These are phyloP conservation scores for Colletotrichum noveboracense DNA, from an alignment of 2,329 filamentous ascomycete species.

Conservation along the genomic window DNA sequence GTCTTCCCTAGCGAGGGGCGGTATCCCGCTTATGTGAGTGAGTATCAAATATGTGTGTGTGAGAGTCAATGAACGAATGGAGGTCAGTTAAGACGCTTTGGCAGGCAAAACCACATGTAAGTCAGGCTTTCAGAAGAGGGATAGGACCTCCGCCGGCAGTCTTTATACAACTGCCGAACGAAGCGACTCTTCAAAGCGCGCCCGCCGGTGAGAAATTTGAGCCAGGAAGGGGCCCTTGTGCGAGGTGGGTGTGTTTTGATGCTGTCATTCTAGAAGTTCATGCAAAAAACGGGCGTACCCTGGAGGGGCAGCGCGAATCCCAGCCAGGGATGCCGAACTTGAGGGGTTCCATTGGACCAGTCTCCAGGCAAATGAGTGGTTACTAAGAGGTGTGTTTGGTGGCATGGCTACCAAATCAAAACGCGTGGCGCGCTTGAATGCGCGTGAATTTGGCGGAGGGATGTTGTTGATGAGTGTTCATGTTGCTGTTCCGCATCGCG, in stretches of 20 bases:
- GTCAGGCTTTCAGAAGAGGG: neutral
- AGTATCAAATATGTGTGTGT: neutral
- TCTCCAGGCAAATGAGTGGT: neutral
- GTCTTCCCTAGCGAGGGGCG: neutral
- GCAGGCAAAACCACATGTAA: constrained; percentile 2
- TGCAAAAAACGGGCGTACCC: constrained; percentile 21
- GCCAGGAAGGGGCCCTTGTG: neutral
- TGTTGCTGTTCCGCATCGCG: constrained; percentile 1
- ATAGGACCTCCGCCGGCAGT: neutral
- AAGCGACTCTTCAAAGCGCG: neutral
- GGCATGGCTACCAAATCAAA: constrained; percentile 17
- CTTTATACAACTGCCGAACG: constrained; percentile 9
- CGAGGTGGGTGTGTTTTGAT: constrained; percentile 9
- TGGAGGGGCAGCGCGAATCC: constrained; percentile 2
- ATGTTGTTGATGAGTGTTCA: constrained; percentile 4
- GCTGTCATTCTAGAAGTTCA: constrained; percentile 25
- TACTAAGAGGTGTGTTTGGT: neutral
- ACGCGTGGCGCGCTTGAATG: constrained; percentile 16
- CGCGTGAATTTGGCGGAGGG: constrained; percentile 9
- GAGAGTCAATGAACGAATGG: constrained; percentile 2
- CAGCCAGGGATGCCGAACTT: neutral
- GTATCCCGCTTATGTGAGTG: neutral
- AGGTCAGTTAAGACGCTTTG: constrained; percentile 8
- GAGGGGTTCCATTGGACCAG: neutral
- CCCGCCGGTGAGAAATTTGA: constrained; percentile 8